A percentile compares a stretch with the other conserved stretches of the same genome.
phyloP scores from a whole-genome alignment of 1,284 basidiomycete genomes.

The Trichosporon sp. region DNA sequence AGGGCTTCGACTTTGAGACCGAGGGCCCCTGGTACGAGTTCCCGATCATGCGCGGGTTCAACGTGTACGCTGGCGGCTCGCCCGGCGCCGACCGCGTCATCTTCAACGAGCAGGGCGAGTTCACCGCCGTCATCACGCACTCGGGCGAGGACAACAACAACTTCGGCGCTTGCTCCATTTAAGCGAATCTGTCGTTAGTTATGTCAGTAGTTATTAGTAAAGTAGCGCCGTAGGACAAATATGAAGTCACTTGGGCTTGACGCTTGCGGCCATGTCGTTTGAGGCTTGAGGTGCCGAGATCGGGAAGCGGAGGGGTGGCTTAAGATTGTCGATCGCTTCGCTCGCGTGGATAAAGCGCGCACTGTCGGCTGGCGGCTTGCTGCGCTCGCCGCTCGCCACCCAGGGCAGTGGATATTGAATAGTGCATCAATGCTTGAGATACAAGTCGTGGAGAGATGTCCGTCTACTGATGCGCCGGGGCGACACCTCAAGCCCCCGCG shows the following conservation, averaged over 20 bases:
- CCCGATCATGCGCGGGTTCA: constrained; percentile 18
- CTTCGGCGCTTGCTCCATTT: constrained; percentile 15
- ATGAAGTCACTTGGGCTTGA: not conserved
- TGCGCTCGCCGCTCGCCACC: not conserved
- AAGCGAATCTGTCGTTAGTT: not conserved
- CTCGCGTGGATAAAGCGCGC: too few relatives aligned
- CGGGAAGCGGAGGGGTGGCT: too few relatives aligned
- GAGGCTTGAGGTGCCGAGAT: too few relatives aligned
- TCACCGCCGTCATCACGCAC: constrained; percentile 23
- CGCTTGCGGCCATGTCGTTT: too few relatives aligned
- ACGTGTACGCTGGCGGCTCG: constrained; percentile 22
- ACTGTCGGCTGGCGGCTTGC: not conserved
- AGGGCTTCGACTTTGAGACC: constrained; percentile 20
- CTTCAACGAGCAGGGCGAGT: constrained; percentile 17
- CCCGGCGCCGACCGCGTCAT: constrained; percentile 27
- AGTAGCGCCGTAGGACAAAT: not conserved
- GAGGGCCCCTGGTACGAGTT: constrained; percentile 24
- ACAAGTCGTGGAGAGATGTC: constrained; percentile 35
- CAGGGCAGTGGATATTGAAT: constrained; percentile 31
- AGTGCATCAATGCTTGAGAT: constrained; percentile 44
- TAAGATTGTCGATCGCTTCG: too few relatives aligned
- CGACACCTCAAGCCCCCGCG: not conserved
- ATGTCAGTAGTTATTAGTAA: not conserved
- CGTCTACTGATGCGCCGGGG: constrained; percentile 16
- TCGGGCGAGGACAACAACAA: constrained; percentile 11